Evolutionary conservation across 2,329 filamentous ascomycete species (phyloP), one percentile per base, ranked within the genome.

Genomic region (Venturia pyrina): DNA sequence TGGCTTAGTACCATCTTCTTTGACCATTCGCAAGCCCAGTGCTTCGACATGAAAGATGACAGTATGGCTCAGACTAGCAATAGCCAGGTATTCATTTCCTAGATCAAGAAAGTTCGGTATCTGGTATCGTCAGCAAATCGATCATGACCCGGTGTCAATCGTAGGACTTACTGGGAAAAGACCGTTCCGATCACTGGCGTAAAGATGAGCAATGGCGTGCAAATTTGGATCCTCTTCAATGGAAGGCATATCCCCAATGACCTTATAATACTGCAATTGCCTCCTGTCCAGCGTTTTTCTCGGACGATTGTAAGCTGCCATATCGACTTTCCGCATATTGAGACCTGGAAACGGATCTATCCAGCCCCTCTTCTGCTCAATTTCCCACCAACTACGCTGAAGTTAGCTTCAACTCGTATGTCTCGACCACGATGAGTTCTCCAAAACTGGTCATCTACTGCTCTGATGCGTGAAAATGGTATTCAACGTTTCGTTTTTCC

Each of bases 171-270:
- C 65, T 3, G 65, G 59, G 41, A 66, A 66, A 17, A 66, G 61
- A 17, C 65, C 65, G 28, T 85, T 85, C 32, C 80, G 78, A 69
- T 85, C 84, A 43, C 80, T 82, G 0, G 83, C 80, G 69, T 84
- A 86, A 56, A 85, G 74, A 71, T 86, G 84, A 3, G 82, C 83
- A 69, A 81, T 83, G 0, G 82, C 80, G 68, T 85, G 83, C 21
- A 86, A 72, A 68, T 86, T 86, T 41, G 82, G 71, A 41, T 70
- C 71, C 19, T 66, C 65, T 3, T 41, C 43, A 8, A 68, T 24
- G 10, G 66, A 57, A 5, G 74, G 70, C 46, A 76, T 68, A 1
- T 70, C 67, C 17, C 79, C 80, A 32, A 79, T 75, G 0, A 80
- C 71, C 3, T 76, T 73, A 69, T 83, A 83, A 65, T 79, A 77